A percentile compares a stretch with the other conserved stretches of the same genome.
Conservation (phyloP, 1,139 yeast species). For the Pichia cactophila region DNA sequence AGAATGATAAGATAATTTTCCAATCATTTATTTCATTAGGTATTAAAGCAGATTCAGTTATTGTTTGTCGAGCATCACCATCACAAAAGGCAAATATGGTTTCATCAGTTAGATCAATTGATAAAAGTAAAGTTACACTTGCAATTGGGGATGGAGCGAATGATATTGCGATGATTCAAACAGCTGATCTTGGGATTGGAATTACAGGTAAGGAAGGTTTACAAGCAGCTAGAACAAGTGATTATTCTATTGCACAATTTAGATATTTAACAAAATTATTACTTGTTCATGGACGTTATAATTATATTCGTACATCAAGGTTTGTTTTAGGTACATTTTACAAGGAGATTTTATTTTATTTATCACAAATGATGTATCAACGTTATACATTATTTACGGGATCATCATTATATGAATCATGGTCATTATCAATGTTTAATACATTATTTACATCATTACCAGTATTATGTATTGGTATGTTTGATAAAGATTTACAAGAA, state of each 20-base stretch:
- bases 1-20: conserved; percentile 62
- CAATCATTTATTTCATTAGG: conserved; percentile 77
- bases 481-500: conserved; percentile 84
- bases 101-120: conserved; percentile 57
- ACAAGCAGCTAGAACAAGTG: conserved; percentile 94
- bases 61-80: conserved; percentile 95
- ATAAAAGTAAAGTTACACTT: conserved; percentile 66
- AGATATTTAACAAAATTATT: conserved; percentile 72
- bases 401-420: conserved; percentile 84
- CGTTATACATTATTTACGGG: conserved; percentile 87
- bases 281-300: conserved; percentile 92
- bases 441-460: conserved; percentile 91
- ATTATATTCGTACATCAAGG: conserved; percentile 84
- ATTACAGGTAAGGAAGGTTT: conserved; percentile 95
- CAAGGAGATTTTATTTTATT: conserved; percentile 83
- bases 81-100: conserved; percentile 94
- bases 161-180: conserved; percentile 97
- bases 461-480: conserved; percentile 89
- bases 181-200: conserved; percentile 97
- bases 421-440: conserved; percentile 96
- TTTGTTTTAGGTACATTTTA: conserved; percentile 91
- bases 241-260: conserved; percentile 93
- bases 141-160: conserved; percentile 99
- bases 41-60: conserved; percentile 80
- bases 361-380: conserved; percentile 85